These are phyloP conservation scores for Asterophora parasitica DNA, from an alignment of 768 basidiomycete species.

Conservation along the genomic window DNA sequence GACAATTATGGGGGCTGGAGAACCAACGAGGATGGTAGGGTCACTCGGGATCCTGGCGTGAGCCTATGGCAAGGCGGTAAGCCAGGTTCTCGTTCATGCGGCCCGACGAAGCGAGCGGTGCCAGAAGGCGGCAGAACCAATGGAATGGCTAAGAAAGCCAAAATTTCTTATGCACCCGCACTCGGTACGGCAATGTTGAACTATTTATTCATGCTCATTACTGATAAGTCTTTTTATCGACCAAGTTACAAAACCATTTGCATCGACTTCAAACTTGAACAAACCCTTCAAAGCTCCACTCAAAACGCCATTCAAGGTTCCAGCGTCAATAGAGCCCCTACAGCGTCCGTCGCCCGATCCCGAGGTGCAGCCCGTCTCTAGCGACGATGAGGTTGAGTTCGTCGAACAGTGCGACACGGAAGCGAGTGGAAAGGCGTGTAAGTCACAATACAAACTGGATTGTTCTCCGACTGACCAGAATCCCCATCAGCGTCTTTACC, in stretches of 20 bases:
- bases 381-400: constrained; percentile 6
- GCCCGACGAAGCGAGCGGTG: constrained; percentile 11
- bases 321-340: constrained; percentile 1
- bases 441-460: background rate
- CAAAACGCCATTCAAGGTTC: constrained; percentile 9
- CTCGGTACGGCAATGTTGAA: constrained; percentile 24
- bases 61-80: constrained; percentile 1
- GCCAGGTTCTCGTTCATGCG: constrained; percentile 4
- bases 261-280: constrained; percentile 33
- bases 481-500: constrained; percentile 4
- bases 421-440: background rate
- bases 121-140: constrained; percentile 3
- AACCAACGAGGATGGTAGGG: background rate
- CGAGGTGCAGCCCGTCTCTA: background rate
- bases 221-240: background rate
- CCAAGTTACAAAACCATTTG: constrained; percentile 44
- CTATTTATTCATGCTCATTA: background rate
- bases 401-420: background rate
- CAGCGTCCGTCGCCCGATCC: constrained; percentile 5
- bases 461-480: background rate
- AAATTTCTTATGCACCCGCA: constrained; percentile 25
- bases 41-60: background rate
- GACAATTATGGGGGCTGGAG: background rate
- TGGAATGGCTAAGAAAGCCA: constrained; percentile 27
- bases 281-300: constrained; percentile 51